Base-by-base conservation (phyloP, 2,329 filamentous ascomycete species). In the Lachnellula subtilissima region DNA sequence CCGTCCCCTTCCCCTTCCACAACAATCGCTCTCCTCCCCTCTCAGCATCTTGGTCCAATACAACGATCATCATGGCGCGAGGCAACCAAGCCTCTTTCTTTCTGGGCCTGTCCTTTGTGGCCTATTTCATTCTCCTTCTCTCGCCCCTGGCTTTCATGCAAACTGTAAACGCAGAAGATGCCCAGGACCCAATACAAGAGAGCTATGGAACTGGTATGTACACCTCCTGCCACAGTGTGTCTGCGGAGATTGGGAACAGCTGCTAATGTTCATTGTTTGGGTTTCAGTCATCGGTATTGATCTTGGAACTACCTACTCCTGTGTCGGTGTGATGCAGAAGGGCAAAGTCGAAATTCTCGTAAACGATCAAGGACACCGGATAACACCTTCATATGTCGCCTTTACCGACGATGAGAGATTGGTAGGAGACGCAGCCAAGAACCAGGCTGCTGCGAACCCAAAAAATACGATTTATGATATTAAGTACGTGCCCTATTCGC, bases 331-430 rank as follows among this genome's bases (percentile, higher is more conserved):
- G 73, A 96, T 96, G 91, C 88, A 92, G 74, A 89, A 91, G 73
- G 91, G 91, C 74, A 94, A 93, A 77, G 91, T 96, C 67, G 91
- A 96, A 72, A 96, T 96, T 78, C 82, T 96, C 68, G 89, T 90
- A 77, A 96, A 96, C 81, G 91, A 96, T 77, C 91, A 96, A 81
- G 91, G 91, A 81, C 91, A 96, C 85, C 89, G 91, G 80, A 96
- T 96, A 67, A 96, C 91, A 68, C 91, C 91, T 54, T 96, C 91
- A 63, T 96, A 94, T 76, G 91, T 96, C 72, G 91, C 91, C 70
- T 96, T 96, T 76, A 97, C 91, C 75, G 92, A 97, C 69, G 91
- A 97, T 63, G 94, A 97, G 78, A 87, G 94, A 72, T 82, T 99
- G 65, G 91, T 99, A 67, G 94, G 94, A 82, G 94, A 99, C 76